Conservation (phyloP, 1,139 yeast genomes). For the Geotrichum restrictum region DNA sequence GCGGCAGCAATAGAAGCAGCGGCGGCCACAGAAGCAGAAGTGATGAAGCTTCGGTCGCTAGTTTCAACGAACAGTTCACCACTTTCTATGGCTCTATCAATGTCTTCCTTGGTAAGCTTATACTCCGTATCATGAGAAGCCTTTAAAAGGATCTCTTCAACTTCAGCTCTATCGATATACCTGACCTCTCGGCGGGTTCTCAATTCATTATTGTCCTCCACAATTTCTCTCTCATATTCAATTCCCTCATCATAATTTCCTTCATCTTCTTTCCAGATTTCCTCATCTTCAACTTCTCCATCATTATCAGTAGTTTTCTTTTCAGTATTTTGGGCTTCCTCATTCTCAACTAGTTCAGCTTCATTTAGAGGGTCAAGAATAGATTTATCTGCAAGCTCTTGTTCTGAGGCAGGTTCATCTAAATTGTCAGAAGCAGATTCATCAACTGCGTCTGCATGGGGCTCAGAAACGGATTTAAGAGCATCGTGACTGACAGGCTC, state of each 20-base stretch:
- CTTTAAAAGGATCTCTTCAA: neutral
- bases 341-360: no score
- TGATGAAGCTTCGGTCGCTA: neutral
- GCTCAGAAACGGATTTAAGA: neutral
- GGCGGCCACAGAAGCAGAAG: neutral
- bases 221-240: neutral
- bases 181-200: no score
- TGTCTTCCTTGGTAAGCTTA: neutral
- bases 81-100: neutral
- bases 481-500: no score
- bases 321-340: no score
- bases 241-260: neutral
- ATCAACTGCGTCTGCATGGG: neutral
- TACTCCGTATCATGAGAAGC: neutral
- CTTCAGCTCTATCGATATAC: neutral
- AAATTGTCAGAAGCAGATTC: constrained; percentile 3
- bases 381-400: no score
- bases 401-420: constrained; percentile 7
- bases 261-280: no score
- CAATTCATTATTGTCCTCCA: no score
- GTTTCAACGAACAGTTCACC: neutral
- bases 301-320: no score
- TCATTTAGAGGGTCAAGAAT: no score
- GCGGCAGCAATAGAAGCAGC: neutral
- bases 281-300: no score